Base-by-base conservation (phyloP, 768 basidiomycete species). In the Sarcodon sp. region DNA sequence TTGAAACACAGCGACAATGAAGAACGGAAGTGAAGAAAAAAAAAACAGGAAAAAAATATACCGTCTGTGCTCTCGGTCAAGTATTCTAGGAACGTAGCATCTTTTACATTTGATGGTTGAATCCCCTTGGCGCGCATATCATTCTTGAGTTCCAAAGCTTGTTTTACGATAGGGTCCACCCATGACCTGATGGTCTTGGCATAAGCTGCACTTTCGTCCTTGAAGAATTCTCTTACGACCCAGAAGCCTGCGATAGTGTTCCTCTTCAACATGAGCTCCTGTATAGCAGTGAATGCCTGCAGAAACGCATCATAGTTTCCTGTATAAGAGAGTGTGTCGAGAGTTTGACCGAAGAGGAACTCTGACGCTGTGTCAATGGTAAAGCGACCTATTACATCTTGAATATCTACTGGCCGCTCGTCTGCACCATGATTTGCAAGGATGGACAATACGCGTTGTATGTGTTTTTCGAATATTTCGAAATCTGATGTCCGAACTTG, bases 311-410 rank as follows among this genome's bases (percentile, higher is more conserved):
- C 8, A 27, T 16, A 41, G 13, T 48, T 15, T 37, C 7, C 11
- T 62, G 68, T 51, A 13, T 41, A 41, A 4, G 72, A 75, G n/a
- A 83, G 63, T 1, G 80, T 80, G 47, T 78, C 65, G 46, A 82
- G 55, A 54, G 76, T 78, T 45, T 67, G 66, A 5, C 80, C 81
- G 49, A 85, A 82, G 39, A 85, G 64, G 55, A 82, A 83, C 47
- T 82, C 79, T 8, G 80, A 80, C 1, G 80, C 77, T 0, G 79
- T 69, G 56, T 85, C 82, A 33, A 83, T 68, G 8, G 79, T 74
- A 55, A 83, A 79, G 6, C 80, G 73, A 12, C 72, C 62, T 52
- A 70, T 81, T 6, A 83, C 64, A 53, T 83, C 82, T 57, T 84
- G 78, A 0, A 72, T 73, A 50, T 83, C 80, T 53, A 71, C 71